Base-by-base conservation (phyloP, 176 grass and related monocot genomes). In the Musa itinerans region DNA sequence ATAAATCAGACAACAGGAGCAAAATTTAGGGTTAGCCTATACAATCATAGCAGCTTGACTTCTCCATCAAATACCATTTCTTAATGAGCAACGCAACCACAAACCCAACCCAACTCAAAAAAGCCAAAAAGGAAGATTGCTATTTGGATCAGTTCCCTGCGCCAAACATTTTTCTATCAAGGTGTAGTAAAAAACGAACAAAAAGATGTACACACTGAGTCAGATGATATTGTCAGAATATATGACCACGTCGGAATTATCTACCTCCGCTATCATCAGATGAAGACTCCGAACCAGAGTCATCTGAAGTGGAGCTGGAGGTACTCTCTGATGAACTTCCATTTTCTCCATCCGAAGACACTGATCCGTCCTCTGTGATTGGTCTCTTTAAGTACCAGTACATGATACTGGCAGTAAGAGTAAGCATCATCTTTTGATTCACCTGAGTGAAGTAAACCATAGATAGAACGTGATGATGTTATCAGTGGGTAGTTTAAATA, bases 381-480 rank as follows among this genome's bases (percentile, higher is more conserved):
- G 95, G 95, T 27, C 82, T 93, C 85, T 85, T 98, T 76, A 93
- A 87, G 81, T 89, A 81, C 95, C 95, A 98, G 74, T 93, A 89
- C 95, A 98, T 98, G 68, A 98, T 93, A 78, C 88, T 98, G 72
- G 95, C 95, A 53, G 88, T 93, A 76, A 98, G 83, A 22, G 95
- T 91, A 57, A 98, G 80, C 67, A 91, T 89, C 95, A 93, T 98
- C 74, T 98, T 98, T 84, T 98, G 95, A 80, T 93, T 98, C 65
- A 98, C 95, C 95, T 98, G 68, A 76, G 14, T 15, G 48, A 76
- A 68, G 78, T 19, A 71, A 69, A 50, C 52, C 17, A 49, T 54
- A 25, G 79, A 72, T 21, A 24, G 72, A 54, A 76, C 14, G 49
- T 53, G 34, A 74, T 71, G 50, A 83, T 27, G 68, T 65, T 52